Evolutionary conservation across 2,329 filamentous ascomycete species (phyloP).

Genomic region (Diaporthe aspalathi): DNA sequence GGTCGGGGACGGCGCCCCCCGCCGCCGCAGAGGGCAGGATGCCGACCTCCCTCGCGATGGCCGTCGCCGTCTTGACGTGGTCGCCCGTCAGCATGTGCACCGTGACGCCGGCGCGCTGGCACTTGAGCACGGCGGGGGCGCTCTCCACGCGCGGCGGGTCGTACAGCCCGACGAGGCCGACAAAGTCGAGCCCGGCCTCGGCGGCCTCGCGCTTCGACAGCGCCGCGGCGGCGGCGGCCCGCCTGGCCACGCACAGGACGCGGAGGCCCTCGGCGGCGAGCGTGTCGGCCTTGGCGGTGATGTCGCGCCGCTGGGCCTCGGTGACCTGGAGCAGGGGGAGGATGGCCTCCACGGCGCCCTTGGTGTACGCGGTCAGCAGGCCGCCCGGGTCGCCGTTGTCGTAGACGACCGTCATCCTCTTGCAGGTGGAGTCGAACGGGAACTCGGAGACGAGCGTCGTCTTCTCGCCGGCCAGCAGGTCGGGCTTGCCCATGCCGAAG

Average conservation of each 20-base stretch:
- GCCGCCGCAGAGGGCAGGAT: slow-evolving; percentile 58
- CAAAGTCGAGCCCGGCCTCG: slow-evolving; percentile 69
- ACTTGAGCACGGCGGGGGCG: slow-evolving; percentile 68
- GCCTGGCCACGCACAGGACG: slow-evolving; percentile 73
- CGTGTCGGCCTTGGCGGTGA: slow-evolving; percentile 63
- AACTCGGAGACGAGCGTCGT: slow-evolving; percentile 71
- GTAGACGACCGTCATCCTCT: slow-evolving; percentile 81
- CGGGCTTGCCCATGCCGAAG: slow-evolving; percentile 65
- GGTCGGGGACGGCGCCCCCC: slow-evolving; percentile 48
- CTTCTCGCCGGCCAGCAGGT: slow-evolving; percentile 51
- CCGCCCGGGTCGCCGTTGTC: slow-evolving; percentile 49
- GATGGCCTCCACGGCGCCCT: slow-evolving; percentile 69
- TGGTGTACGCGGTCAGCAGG: slow-evolving; percentile 61
- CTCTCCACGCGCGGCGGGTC: slow-evolving; percentile 78
- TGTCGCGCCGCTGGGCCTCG: slow-evolving; percentile 58
- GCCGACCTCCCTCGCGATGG: slow-evolving; percentile 74
- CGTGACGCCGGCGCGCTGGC: slow-evolving; percentile 70
- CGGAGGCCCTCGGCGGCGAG: slow-evolving; percentile 74
- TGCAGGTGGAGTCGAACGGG: slow-evolving; percentile 79
- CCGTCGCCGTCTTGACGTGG: slow-evolving; percentile 74
- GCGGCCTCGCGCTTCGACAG: slow-evolving; percentile 62
- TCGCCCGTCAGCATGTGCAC: slow-evolving; percentile 79
- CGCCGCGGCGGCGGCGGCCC: slow-evolving; percentile 43
- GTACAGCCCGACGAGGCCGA: slow-evolving; percentile 79
- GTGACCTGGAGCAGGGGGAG: slow-evolving; percentile 62